A percentile compares a stretch with the other conserved stretches of the same genome.
Evolutionary conservation across 129 eudicot genomes (phyloP).

Genomic region (Flaveria brownii): DNA sequence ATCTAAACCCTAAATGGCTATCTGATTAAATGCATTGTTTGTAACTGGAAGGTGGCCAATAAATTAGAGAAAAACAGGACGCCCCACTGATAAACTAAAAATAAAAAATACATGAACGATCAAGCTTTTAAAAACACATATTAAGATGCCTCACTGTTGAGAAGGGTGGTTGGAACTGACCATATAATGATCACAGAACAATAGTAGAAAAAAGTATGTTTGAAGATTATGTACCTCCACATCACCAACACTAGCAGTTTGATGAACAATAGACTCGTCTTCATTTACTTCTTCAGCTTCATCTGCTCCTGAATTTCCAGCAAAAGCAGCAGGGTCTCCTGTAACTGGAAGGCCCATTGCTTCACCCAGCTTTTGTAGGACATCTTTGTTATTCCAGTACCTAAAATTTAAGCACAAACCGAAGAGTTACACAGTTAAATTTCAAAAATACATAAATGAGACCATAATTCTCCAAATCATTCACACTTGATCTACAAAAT

Average conservation of each 20-base stretch:
- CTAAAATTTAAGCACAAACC: constrained; percentile 16
- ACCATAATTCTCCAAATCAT: not conserved
- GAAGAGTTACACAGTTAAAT: not conserved
- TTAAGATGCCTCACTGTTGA: not conserved
- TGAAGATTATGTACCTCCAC: constrained; percentile 53
- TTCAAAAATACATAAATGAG: not conserved
- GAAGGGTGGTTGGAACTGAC: not conserved
- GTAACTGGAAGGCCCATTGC: constrained; percentile 89
- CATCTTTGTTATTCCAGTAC: constrained; percentile 87
- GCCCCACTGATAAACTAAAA: not conserved
- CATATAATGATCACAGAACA: not conserved
- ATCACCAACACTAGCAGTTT: constrained; percentile 88
- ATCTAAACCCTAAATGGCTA: not conserved
- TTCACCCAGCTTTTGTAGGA: constrained; percentile 82
- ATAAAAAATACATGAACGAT: not conserved
- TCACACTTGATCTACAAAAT: too few species aligned
- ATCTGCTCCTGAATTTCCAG: constrained; percentile 54
- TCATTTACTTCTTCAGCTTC: constrained; percentile 69
- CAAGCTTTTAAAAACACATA: constrained; percentile 1
- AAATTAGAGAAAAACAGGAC: not conserved
- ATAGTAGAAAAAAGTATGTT: constrained; percentile 10
- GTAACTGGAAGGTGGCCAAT: not conserved
- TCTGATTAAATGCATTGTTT: too few species aligned
- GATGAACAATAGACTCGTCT: constrained; percentile 90
- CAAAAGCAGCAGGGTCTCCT: constrained; percentile 60